Evolutionary conservation across 2,329 filamentous ascomycete species (phyloP), one percentile per base, ranked within the genome.

Genomic region (Ophioceras dolichostomum): DNA sequence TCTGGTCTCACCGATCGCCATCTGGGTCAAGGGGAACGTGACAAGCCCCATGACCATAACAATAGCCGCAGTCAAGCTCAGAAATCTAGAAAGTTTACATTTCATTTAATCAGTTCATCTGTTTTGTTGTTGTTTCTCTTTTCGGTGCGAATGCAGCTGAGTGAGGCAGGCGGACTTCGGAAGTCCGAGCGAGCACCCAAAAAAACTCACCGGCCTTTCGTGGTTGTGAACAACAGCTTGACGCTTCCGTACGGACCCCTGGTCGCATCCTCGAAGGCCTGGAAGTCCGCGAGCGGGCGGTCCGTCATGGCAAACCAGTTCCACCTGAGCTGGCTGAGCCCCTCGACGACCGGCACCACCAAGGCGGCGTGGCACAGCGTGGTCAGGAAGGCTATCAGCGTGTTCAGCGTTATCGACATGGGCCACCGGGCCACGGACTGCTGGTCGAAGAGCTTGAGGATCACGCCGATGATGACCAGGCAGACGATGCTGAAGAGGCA

Each of bases 281-380:
- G 33, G n/a, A 52, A 54, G 37, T 55, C 52, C 12, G 40, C 38
- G n/a, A 54, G 37, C 19, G 42, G 41, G 36, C 44, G 45, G 31
- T 47, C 41, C 4, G 40, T 40, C 1, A 49, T 37, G 8, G 45
- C 47, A 36, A 55, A 54, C 42, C 48, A 53, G 40, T 55, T 54
- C 53, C 54, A 55, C 39, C 52, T 56, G 33, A 52, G 48, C 46
- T 56, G 53, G 4, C 48, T 47, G 21, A 56, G 42, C 9, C 48
- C 49, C 39, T 54, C 49, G 2, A 40, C 38, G 16, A 55, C 37
- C 4, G 50, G 46, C 8, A 49, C 41, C 5, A 49, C 36, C 28
- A 55, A 36, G 4, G 43, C 46, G 4, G 47, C 41, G 22, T 49
- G 46, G 28, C 48, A 46, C n/a, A 54, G 37, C 4, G 52, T 49